Base-by-base conservation (phyloP, 805 yeast species). In the Danielozyma ontarioensis region DNA sequence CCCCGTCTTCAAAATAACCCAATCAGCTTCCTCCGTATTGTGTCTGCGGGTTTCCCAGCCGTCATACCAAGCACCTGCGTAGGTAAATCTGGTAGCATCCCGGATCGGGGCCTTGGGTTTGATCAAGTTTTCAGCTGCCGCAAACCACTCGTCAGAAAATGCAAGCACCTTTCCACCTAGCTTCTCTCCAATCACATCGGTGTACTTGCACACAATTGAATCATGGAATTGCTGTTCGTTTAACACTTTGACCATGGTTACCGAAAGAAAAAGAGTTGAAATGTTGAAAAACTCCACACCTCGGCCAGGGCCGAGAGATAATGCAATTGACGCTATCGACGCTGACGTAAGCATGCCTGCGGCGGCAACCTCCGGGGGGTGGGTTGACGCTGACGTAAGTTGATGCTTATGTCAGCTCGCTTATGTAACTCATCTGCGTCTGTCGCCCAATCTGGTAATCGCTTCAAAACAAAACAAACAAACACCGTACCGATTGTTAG, bases 21-120 rank as follows among this genome's bases (percentile, higher is more conserved):
- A 90, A 54, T 90, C 98, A 27, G 83, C 83, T 35, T 77, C 86
- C 35, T 69, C 84, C 1, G 76, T 62, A 58, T 90, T 90, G 68
- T 90, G 98, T 61, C 98, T 74, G 55, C 97, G 73, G 10, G 97
- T 90, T 60, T 90, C 97, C 97, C 97, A 90, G 15, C 98, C 98
- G 47, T 90, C 98, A 55, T 86, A 90, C 96, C 97, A 90, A 3
- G 96, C 96, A 32, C 97, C 97, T 3, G 89, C 75, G 39, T 74
- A 83, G 2, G 80, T 76, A 57, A 87, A 89, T 48, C 74, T 71
- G 18, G 88, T 82, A 8, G 83, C 81, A 48, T 87, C 95, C 51
- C 94, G 69, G 36, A 86, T 74, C 2, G 97, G 95, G 3, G 80
- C 72, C 29, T 70, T 72, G 25, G 96, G 89, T 52, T 84, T 80